These are phyloP conservation scores for Gnetum montanum DNA, from an alignment of 75 land plant genomes.

Conservation along the genomic window DNA sequence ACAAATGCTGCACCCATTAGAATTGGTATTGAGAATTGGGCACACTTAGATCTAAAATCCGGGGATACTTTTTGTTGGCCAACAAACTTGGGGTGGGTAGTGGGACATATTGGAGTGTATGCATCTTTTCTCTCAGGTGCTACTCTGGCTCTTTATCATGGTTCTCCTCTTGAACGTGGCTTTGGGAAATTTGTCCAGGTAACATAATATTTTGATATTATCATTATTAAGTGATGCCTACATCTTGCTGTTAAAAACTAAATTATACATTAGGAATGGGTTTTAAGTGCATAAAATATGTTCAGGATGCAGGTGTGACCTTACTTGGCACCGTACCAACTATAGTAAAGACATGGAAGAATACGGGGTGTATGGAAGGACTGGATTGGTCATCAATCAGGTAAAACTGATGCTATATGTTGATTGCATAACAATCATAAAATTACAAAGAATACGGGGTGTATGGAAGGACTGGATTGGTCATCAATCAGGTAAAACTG, in stretches of 20 bases:
- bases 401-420: too few species aligned
- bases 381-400: conserved; percentile 78
- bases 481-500: conserved; percentile 59
- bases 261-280: too few species aligned
- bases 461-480: conserved; percentile 86
- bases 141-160: conserved; percentile 73
- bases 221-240: background rate
- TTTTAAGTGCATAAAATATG: conserved; percentile 26
- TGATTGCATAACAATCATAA: conserved; percentile 66
- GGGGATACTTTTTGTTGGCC: conserved; percentile 83
- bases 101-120: conserved; percentile 64
- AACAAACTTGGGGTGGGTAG: conserved; percentile 90
- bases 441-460: conserved; percentile 51
- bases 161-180: conserved; percentile 76
- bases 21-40: conserved; percentile 71
- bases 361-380: conserved; percentile 57
- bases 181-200: conserved; percentile 96
- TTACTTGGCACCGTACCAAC: conserved; percentile 89
- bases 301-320: conserved; percentile 82
- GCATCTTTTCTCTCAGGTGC: conserved; percentile 62
- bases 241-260: background rate
- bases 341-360: conserved; percentile 86
- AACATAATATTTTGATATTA: conserved; percentile 70
- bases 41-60: conserved; percentile 47
- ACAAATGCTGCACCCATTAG: conserved; percentile 67